These are phyloP conservation scores for Coprinopsis marcescibilis DNA, from an alignment of 768 basidiomycete genomes.

Conservation along the genomic window DNA sequence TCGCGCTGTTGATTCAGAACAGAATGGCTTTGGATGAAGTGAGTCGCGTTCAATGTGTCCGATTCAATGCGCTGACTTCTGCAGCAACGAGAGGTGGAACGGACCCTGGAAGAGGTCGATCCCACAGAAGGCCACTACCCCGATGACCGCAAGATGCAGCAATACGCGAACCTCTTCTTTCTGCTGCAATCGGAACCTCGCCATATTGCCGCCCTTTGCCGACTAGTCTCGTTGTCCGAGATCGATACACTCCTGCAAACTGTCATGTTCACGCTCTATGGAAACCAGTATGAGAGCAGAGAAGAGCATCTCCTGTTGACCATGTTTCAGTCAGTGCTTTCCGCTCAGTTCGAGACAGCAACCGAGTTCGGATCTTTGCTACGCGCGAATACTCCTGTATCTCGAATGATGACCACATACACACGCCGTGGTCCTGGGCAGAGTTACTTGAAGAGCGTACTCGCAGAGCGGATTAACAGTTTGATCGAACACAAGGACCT, in stretches of 20 bases:
- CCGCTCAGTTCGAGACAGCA: slow-evolving; percentile 98
- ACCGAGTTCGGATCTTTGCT: slow-evolving; percentile 98
- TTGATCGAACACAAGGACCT: slow-evolving; percentile 99
- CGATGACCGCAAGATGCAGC: slow-evolving; percentile 89
- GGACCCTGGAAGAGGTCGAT: slow-evolving; percentile 93
- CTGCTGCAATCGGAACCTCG: slow-evolving; percentile 96
- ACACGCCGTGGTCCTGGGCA: slow-evolving; percentile 98
- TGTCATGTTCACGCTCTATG: slow-evolving; percentile 99
- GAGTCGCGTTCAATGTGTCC: slow-evolving; percentile 21
- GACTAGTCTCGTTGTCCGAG: slow-evolving; percentile 92
- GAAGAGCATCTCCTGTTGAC: slow-evolving; percentile 98
- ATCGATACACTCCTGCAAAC: slow-evolving; percentile 99
- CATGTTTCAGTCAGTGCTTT: slow-evolving; percentile 98
- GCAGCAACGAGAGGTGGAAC: slow-evolving; percentile 91
- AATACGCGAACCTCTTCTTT: slow-evolving; percentile 99
- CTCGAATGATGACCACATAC: slow-evolving; percentile 99
- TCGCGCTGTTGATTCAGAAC: slow-evolving; percentile 96
- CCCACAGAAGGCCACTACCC: slow-evolving; percentile 89
- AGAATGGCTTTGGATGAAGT: slow-evolving; percentile 96
- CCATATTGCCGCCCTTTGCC: slow-evolving; percentile 93
- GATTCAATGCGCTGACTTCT: slow-evolving; percentile 13
- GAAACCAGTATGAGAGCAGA: slow-evolving; percentile 97
- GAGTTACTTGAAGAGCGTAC: slow-evolving; percentile 94
- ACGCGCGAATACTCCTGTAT: slow-evolving; percentile 97
- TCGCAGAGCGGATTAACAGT: slow-evolving; percentile 97